Percentiles rank a stretch among this genome's conserved stretches.
Conservation (phyloP, 495 filamentous ascomycete genomes). For the Collariella sp. region DNA sequence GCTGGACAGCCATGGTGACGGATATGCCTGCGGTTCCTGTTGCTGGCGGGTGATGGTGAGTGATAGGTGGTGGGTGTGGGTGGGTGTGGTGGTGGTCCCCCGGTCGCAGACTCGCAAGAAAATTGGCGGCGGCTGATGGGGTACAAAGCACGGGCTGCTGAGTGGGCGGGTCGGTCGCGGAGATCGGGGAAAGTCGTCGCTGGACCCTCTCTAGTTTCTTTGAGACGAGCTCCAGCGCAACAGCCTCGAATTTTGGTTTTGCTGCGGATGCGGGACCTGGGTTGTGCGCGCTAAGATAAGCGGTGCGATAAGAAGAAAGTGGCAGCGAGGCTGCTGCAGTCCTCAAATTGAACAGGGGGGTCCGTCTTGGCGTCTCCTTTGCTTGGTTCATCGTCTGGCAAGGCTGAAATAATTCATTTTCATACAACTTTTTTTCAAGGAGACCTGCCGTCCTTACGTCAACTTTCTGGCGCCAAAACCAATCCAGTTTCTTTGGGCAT, state of each 20-base stretch:
- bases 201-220: constrained; percentile 13
- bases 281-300: constrained; percentile 38
- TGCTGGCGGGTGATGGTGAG: constrained; percentile 13
- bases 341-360: background rate
- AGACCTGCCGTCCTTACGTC: background rate
- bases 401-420: constrained; percentile 25
- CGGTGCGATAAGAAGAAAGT: constrained; percentile 18
- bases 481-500: background rate
- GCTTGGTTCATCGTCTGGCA: constrained; percentile 8
- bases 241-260: constrained; percentile 31
- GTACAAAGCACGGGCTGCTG: constrained; percentile 14
- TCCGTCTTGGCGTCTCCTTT: background rate
- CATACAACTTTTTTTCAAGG: constrained; percentile 13
- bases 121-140: constrained; percentile 16
- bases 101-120: constrained; percentile 14
- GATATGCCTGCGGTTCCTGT: constrained; percentile 11
- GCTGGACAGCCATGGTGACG: constrained; percentile 66
- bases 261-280: constrained; percentile 26
- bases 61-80: constrained; percentile 13
- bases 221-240: constrained; percentile 10
- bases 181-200: constrained; percentile 17
- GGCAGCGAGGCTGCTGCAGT: constrained; percentile 15
- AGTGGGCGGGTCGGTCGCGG: constrained; percentile 14
- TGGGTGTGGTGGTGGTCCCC: constrained; percentile 8
- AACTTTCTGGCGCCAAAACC: background rate